Evolutionary conservation across 2,329 filamentous ascomycete species (phyloP).

Genomic region (Eutypella sp.): DNA sequence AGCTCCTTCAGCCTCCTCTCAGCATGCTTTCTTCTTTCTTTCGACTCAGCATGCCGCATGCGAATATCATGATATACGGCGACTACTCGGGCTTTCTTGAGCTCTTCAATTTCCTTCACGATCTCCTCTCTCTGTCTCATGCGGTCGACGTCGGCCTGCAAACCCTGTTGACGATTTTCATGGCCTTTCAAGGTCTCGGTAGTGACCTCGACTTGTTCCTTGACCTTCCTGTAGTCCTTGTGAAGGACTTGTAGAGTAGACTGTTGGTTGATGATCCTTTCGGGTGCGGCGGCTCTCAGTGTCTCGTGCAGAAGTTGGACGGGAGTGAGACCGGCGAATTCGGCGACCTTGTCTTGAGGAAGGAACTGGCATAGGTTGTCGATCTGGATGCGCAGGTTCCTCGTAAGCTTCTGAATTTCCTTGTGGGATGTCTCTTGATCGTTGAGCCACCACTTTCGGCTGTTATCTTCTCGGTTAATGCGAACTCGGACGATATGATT

Average conservation of each 20-base stretch:
- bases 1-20: constrained; percentile 54
- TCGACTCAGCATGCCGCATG: constrained; percentile 45
- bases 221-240: constrained; percentile 60
- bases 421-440: constrained; percentile 58
- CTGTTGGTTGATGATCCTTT: constrained; percentile 77
- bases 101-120: constrained; percentile 56
- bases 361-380: constrained; percentile 98
- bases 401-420: constrained; percentile 62
- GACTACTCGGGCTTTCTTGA: constrained; percentile 62
- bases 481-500: constrained; percentile 73
- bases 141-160: constrained; percentile 78
- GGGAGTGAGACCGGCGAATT: constrained; percentile 81
- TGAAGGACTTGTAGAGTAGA: constrained; percentile 66
- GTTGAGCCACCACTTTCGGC: constrained; percentile 73
- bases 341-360: constrained; percentile 90
- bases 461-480: constrained; percentile 80
- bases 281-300: constrained; percentile 78
- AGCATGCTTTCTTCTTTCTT: constrained; percentile 48
- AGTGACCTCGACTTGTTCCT: constrained; percentile 53
- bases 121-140: constrained; percentile 70
- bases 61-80: constrained; percentile 58
- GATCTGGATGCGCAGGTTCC: constrained; percentile 80
- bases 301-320: constrained; percentile 81
- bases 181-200: constrained; percentile 60
- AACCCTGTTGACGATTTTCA: constrained; percentile 66